These are phyloP conservation scores for Populus trichocarpa DNA, from an alignment of 441 rosid genomes.

Conservation along the genomic window DNA sequence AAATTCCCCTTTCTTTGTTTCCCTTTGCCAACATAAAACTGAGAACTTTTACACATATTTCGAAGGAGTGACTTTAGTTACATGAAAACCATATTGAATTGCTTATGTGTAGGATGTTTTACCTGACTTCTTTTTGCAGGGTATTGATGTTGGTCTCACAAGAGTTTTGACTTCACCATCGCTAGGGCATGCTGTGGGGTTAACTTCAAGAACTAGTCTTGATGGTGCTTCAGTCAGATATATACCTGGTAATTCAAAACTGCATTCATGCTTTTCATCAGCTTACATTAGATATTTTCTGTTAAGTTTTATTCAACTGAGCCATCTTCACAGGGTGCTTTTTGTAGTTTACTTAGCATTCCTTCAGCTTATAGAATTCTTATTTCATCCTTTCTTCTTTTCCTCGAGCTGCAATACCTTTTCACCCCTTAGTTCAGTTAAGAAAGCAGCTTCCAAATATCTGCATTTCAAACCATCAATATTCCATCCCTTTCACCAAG, in stretches of 20 bases:
- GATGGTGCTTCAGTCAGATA: constrained; percentile 25
- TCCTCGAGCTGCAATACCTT: neutral
- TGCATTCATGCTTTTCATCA: constrained; percentile 5
- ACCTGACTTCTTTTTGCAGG: constrained; percentile 40
- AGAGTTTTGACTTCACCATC: constrained; percentile 38
- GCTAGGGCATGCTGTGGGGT: constrained; percentile 22
- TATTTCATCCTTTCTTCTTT: neutral
- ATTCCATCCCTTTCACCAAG: neutral
- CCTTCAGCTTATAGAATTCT: neutral
- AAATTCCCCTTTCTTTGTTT: no score
- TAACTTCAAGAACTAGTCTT: constrained; percentile 19
- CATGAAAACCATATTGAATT: neutral
- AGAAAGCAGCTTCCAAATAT: no score
- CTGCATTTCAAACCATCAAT: neutral
- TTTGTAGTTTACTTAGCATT: neutral
- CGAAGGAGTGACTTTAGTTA: neutral
- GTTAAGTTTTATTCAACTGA: neutral
- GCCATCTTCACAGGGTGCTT: neutral
- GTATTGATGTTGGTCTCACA: constrained; percentile 38
- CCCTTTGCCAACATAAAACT: no score
- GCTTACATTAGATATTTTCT: neutral
- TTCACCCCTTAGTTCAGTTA: neutral
- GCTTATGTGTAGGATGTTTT: constrained; percentile 6
- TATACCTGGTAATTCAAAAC: constrained; percentile 37
- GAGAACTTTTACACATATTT: neutral